These are phyloP conservation scores for Boletus vermiculosoides DNA, from an alignment of 768 basidiomycete genomes.

Conservation along the genomic window DNA sequence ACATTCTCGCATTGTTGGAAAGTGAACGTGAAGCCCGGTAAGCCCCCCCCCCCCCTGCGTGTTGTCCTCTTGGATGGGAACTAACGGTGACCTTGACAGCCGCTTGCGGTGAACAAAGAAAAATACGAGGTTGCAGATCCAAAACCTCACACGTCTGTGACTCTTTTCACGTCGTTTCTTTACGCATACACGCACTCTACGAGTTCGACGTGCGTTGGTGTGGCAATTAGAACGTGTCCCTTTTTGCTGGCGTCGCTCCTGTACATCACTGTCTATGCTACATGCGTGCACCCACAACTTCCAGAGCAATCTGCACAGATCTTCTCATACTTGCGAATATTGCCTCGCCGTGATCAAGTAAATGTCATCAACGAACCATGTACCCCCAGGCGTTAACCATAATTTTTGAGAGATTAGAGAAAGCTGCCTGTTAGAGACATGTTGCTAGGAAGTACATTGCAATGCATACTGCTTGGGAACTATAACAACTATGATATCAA, in stretches of 20 bases:
- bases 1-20: constrained; percentile 95
- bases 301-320: background rate
- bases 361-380: background rate
- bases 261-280: constrained; percentile 4
- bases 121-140: background rate
- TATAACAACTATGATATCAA: constrained; percentile 29
- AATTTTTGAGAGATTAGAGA: background rate
- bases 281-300: background rate
- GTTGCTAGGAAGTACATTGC: constrained; percentile 32
- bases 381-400: background rate
- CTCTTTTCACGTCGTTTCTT: background rate
- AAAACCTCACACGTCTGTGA: background rate
- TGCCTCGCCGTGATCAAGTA: background rate
- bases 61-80: background rate
- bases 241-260: constrained; percentile 4
- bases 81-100: constrained; percentile 3
- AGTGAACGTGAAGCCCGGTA: constrained; percentile 89
- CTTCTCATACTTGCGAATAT: background rate
- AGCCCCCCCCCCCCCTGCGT: background rate
- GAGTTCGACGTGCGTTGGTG: background rate
- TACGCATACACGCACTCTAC: background rate
- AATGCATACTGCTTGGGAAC: constrained; percentile 25
- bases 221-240: background rate
- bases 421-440: constrained; percentile 22
- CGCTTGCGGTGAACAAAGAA: constrained; percentile 20